Base-by-base conservation (phyloP, 805 yeast species). In the Candida easanensis region DNA sequence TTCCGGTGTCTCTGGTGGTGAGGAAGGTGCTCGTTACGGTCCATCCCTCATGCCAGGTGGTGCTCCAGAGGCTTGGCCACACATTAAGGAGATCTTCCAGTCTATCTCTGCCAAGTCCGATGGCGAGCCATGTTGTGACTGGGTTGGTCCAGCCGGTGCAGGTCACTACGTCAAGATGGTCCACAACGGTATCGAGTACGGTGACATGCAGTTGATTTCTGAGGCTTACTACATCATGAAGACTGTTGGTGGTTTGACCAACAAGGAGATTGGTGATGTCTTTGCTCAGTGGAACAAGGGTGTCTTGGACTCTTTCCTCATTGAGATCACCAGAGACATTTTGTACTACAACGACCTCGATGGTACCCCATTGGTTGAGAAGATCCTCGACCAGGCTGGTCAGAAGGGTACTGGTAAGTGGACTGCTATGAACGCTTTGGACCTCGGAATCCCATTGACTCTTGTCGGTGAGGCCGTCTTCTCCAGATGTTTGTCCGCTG, bases 1-100 rank as follows among this genome's bases (percentile, higher is more conserved):
- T 63, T 90, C 97, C 51, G 99, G 99, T 85, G 98, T 93, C 54
- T 91, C 98, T 58, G 99, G 99, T 73, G 99, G 99, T 78, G 99
- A 91, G 75, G 99, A 91, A 70, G 99, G 99, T 79, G 99, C 99
- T 61, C 88, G 99, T 74, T 80, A 86, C 71, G 99, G 99, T 64
- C 99, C 99, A 51, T 90, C 98, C 51, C 79, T 91, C 70, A 91
- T 91, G 99, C 99, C 99, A 60, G 99, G 99, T 82, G 99, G 99
- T 68, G 86, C 88, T 65, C 79, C 75, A 59, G 96, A 87, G 62
- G 99, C 99, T 53, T 91, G 99, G 99, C 98, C 98, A 57, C 95
- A 88, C 73, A 86, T 91, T 66, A 91, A 91, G 82, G 83, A 81
- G 51, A 93, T 91, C 64, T 89, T 91, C 88, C 99, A 91, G 75